phyloP scores from a whole-genome alignment of 2,329 filamentous ascomycete genomes.

The Sporothrix mexicana region DNA sequence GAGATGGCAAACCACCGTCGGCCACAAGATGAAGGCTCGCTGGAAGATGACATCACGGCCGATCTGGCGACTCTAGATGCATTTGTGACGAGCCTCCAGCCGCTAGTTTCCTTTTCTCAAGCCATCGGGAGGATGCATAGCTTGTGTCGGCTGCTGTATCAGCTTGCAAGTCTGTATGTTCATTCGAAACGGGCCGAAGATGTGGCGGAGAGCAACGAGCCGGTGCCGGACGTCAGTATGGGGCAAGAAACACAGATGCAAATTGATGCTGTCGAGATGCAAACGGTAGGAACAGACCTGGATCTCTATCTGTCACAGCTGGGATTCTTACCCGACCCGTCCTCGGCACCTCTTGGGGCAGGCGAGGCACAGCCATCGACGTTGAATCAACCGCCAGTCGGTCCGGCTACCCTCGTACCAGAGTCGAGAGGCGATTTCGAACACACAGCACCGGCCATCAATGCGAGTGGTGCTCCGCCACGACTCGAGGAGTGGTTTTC shows the following conservation, averaged over 20 bases:
- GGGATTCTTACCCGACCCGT: slow-evolving; percentile 58
- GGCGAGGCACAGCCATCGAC: neutral
- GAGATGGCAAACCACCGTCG: neutral
- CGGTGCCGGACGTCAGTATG: slow-evolving; percentile 37
- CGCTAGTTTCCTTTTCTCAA: slow-evolving; percentile 59
- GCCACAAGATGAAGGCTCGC: neutral
- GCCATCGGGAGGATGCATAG: slow-evolving; percentile 65
- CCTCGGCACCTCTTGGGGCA: neutral
- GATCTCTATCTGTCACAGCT: slow-evolving; percentile 69
- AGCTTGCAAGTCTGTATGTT: slow-evolving; percentile 66
- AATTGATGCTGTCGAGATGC: slow-evolving; percentile 45
- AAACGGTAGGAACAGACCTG: slow-evolving; percentile 58
- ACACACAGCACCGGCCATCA: no score
- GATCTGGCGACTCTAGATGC: slow-evolving; percentile 62
- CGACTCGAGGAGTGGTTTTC: slow-evolving; percentile 64
- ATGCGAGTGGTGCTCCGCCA: slow-evolving; percentile 34
- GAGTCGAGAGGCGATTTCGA: neutral
- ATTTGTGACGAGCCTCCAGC: slow-evolving; percentile 60
- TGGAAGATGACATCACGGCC: neutral
- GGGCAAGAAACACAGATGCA: slow-evolving; percentile 33
- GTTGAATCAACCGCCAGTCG: neutral
- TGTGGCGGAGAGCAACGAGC: neutral
- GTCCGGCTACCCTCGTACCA: no score
- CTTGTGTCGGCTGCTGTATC: slow-evolving; percentile 66
- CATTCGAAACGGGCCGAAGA: slow-evolving; percentile 56